Percentiles rank a stretch among this genome's conserved stretches.
Conservation (phyloP, 78 protist species). For the Anaeramoeba flamelloides region DNA sequence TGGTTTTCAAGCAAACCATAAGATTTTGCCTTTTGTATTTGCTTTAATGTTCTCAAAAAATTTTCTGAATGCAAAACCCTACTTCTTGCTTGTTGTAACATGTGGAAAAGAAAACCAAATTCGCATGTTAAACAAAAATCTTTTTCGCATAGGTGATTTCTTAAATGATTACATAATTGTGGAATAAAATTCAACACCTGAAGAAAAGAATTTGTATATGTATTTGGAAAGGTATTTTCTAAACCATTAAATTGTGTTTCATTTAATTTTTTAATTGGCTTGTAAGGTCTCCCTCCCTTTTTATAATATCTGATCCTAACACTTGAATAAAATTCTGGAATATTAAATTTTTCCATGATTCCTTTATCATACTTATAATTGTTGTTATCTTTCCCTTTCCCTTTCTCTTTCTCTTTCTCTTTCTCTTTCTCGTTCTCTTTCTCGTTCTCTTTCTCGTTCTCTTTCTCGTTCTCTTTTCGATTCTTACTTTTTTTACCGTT, state of each 20-base stretch:
- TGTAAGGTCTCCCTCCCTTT: too few relatives aligned
- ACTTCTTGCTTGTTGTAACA: neutral
- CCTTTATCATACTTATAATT: too few relatives aligned
- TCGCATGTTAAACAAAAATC: conserved; percentile 47
- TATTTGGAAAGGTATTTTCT: conserved; percentile 32
- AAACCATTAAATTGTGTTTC: conserved; percentile 36
- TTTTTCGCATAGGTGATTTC: conserved; percentile 25
- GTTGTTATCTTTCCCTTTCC: too few relatives aligned
- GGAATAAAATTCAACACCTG: conserved; percentile 47
- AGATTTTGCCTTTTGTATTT: conserved; percentile 21
- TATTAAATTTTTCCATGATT: too few relatives aligned
- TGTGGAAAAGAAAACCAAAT: conserved; percentile 42
- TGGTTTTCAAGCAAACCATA: too few relatives aligned
- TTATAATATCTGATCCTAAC: too few relatives aligned
- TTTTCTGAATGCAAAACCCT: neutral
- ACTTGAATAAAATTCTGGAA: too few relatives aligned
- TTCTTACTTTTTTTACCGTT: too few relatives aligned
- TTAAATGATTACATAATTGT: conserved; percentile 27
- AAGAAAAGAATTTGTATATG: conserved; percentile 38
- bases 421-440: too few relatives aligned
- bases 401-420: too few relatives aligned
- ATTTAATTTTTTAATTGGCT: conserved; percentile 28
- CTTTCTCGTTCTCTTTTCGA: too few relatives aligned
- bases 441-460: too few relatives aligned
- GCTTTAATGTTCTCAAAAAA: conserved; percentile 27